Evolutionary conservation across 2,329 filamentous ascomycete genomes (phyloP).

Genomic region (Colletotrichum sp.): DNA sequence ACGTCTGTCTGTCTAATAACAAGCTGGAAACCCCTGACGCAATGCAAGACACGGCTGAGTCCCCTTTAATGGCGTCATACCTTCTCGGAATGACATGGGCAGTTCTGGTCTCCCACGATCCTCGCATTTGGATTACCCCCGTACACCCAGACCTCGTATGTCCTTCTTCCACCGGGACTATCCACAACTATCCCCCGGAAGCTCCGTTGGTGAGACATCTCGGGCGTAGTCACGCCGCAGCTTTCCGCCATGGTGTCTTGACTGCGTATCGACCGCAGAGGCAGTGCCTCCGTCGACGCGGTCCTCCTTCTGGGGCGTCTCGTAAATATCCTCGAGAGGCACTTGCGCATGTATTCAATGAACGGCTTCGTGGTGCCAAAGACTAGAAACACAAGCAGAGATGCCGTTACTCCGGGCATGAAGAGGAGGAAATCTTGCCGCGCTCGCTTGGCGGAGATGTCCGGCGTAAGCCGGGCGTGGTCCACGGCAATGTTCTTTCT

Average conservation of each 20-base stretch:
- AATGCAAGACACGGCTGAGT: neutral
- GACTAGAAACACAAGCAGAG: slow-evolving; percentile 24
- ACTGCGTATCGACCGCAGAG: neutral
- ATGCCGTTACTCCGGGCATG: slow-evolving; percentile 27
- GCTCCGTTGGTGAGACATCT: neutral
- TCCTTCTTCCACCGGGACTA: neutral
- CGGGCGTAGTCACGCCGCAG: neutral
- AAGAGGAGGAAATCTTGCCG: slow-evolving; percentile 22
- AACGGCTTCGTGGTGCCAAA: slow-evolving; percentile 27
- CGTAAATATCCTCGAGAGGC: neutral
- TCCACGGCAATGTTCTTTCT: slow-evolving; percentile 32
- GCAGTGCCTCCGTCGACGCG: neutral
- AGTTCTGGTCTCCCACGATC: neutral
- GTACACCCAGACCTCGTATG: neutral
- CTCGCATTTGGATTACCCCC: neutral
- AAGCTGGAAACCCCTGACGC: neutral
- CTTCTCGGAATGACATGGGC: neutral
- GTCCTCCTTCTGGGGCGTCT: neutral
- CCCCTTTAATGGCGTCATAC: neutral
- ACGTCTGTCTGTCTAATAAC: neutral
- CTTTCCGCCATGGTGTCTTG: neutral
- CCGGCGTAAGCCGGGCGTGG: slow-evolving; percentile 28
- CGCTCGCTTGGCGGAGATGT: slow-evolving; percentile 30
- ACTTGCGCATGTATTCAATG: slow-evolving; percentile 19
- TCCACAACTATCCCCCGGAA: neutral